Evolutionary conservation across 75 land plant genomes (phyloP), one percentile per base, ranked within the genome.

Genomic region (Selaginella tamariscina): DNA sequence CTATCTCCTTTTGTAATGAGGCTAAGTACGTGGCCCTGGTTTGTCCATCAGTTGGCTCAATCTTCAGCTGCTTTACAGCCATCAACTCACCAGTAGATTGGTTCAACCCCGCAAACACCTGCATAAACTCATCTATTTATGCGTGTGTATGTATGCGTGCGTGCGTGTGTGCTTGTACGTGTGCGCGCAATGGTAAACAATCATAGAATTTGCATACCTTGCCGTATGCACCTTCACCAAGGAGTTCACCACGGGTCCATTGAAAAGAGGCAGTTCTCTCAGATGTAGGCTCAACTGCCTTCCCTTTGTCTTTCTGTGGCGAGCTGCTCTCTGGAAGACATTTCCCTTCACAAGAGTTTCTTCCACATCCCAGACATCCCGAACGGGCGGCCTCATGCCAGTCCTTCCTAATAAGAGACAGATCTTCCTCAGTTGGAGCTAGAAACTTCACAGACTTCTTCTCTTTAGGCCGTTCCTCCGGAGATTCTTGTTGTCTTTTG

Each of bases 161-260:
- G n/a, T n/a, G n/a, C n/a, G n/a, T n/a, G n/a, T n/a, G n/a, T n/a
- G n/a, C n/a, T n/a, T n/a, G n/a, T n/a, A n/a, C n/a, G n/a, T n/a
- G n/a, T n/a, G n/a, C n/a, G n/a, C n/a, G n/a, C n/a, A n/a, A n/a
- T n/a, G n/a, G n/a, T n/a, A 39, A 39, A 39, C 49, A 5, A 39
- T 5, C 5, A 15, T 15, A 5, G 49, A 5, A 39, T 5, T 39
- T 5, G 49, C 49, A 39, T 65, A 77, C 76, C 76, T 77, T 77
- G 15, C 79, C 79, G 49, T 72, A 73, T 29, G 79, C 79, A 73
- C 79, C 75, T 55, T 77, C 79, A 29, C 75, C 76, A 77, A 73
- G 75, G 39, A 77, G 64, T 63, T 73, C 75, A 66, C 75, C 75
- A 55, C 67, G 27, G 5, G 77, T 73, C 76, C 76, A 72, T 26